These are phyloP conservation scores for Ulvella scutata DNA, from an alignment of 139 green algal genomes.

Conservation along the genomic window DNA sequence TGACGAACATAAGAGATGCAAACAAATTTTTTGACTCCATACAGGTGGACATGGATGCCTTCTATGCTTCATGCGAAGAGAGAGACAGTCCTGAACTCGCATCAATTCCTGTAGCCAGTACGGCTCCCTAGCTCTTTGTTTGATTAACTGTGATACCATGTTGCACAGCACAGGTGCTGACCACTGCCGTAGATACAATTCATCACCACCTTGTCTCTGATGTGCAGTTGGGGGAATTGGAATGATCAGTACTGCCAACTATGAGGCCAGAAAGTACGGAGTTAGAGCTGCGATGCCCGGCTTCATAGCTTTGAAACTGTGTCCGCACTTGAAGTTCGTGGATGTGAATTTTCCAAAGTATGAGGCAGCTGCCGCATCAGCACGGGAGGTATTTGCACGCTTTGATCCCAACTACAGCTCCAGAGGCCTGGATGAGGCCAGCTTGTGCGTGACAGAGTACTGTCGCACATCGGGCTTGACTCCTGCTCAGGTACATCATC, in stretches of 20 bases:
- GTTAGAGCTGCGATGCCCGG: conserved; percentile 76
- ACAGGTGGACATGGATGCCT: conserved; percentile 92
- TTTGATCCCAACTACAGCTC: conserved; percentile 63
- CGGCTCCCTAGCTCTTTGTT: neutral
- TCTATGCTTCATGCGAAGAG: conserved; percentile 39
- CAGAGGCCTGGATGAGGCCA: conserved; percentile 60
- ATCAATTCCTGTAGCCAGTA: neutral
- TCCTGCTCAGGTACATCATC: conserved; percentile 19
- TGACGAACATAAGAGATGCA: neutral
- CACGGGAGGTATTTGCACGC: conserved; percentile 36
- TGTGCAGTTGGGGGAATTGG: conserved; percentile 60
- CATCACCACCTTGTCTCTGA: neutral
- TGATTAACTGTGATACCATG: conserved; percentile 27
- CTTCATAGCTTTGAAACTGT: conserved; percentile 73
- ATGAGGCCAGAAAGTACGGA: conserved; percentile 58
- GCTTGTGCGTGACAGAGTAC: conserved; percentile 44
- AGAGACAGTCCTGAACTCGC: conserved; percentile 14
- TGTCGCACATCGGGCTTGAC: conserved; percentile 25
- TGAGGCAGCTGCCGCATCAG: conserved; percentile 12
- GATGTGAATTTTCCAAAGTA: conserved; percentile 36
- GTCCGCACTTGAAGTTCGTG: conserved; percentile 62
- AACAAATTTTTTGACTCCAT: no score
- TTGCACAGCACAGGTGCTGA: neutral
- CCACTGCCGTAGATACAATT: no score
- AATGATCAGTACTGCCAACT: conserved; percentile 87